These are phyloP conservation scores for Deuterostichococcus epilithicus DNA, from an alignment of 139 green algal species.

Conservation along the genomic window DNA sequence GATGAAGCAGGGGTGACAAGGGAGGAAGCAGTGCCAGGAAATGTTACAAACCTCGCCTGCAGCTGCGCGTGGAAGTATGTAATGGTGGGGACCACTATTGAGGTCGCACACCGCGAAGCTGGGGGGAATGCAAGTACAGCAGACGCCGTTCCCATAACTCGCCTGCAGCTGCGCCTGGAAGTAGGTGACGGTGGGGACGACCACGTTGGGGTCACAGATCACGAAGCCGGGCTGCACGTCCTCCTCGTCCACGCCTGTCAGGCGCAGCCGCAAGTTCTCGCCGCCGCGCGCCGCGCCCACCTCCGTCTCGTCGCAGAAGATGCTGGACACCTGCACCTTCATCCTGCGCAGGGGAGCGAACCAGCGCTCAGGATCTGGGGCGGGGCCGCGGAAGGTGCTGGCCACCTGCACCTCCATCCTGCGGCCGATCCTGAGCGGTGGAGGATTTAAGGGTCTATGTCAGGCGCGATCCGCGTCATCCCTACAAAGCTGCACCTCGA, in stretches of 20 bases:
- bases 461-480: no score
- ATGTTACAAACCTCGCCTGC: no score
- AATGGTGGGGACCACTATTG: no score
- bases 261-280: constrained; percentile 79
- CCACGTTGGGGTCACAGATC: constrained; percentile 67
- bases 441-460: no score
- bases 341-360: not conserved
- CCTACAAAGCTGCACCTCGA: constrained; percentile 83
- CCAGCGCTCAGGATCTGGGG: no score
- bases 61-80: no score
- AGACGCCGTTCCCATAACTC: constrained; percentile 40
- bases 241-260: constrained; percentile 78
- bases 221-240: constrained; percentile 93
- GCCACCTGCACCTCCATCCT: constrained; percentile 80
- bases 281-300: constrained; percentile 63
- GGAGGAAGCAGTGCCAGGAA: no score
- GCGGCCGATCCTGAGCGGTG: no score
- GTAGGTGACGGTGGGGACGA: constrained; percentile 62
- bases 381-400: constrained; percentile 76
- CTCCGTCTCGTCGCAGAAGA: constrained; percentile 93
- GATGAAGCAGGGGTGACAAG: no score
- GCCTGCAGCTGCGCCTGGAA: constrained; percentile 77
- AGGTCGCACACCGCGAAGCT: no score
- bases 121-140: no score
- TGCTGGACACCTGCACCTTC: constrained; percentile 77